A percentile compares a stretch with the other conserved stretches of the same genome.
Evolutionary conservation across 495 filamentous ascomycete genomes (phyloP).

Genomic region (Chaetomium tenue): DNA sequence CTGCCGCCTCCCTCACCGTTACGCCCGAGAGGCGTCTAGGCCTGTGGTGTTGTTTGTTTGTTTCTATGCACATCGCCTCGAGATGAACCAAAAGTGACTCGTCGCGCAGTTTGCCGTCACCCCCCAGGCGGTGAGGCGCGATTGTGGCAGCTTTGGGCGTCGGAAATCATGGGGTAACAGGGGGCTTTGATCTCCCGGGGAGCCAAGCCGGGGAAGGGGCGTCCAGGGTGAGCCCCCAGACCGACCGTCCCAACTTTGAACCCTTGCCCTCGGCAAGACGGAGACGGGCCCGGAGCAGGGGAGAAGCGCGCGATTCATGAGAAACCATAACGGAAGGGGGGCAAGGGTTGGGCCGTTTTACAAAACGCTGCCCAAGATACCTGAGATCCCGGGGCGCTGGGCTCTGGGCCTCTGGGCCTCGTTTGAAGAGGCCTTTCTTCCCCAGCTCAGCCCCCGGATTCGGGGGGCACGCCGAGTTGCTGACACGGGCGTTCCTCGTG

Average conservation of each 20-base stretch:
- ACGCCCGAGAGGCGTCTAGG: not conserved
- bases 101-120: slow-evolving; percentile 3
- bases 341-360: not conserved
- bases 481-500: slow-evolving; percentile 15
- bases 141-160: slow-evolving; percentile 12
- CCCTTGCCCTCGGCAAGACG: slow-evolving; percentile 20
- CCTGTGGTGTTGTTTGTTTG: not conserved
- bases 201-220: slow-evolving; percentile 22
- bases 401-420: not conserved
- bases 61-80: too few relatives aligned
- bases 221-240: not conserved
- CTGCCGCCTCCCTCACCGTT: not conserved
- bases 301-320: too few relatives aligned
- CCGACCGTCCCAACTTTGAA: slow-evolving; percentile 12
- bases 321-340: not conserved
- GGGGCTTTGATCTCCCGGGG: slow-evolving; percentile 16
- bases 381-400: slow-evolving; percentile 11
- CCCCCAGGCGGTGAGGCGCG: slow-evolving; percentile 28
- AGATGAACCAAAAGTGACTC: too few relatives aligned
- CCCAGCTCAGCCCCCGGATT: slow-evolving; percentile 15
- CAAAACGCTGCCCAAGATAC: not conserved
- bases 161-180: not conserved
- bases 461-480: not conserved
- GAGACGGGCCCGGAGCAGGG: not conserved
- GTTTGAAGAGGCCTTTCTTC: slow-evolving; percentile 11